These are phyloP conservation scores for Nicotiana paniculata DNA, from an alignment of 257 asterid species.

Conservation along the genomic window DNA sequence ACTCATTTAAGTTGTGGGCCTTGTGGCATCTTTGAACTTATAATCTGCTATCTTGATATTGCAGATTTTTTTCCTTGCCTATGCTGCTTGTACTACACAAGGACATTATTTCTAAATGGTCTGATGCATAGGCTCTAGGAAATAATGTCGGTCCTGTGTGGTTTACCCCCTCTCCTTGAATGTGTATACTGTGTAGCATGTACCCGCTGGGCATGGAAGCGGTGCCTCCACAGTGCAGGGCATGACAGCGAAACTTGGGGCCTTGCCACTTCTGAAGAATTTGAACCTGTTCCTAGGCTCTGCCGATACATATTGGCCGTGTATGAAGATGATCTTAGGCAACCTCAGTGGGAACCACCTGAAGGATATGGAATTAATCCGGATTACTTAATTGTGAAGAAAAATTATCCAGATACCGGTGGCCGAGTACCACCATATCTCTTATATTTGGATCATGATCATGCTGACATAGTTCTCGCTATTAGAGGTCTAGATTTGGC, in stretches of 20 bases:
- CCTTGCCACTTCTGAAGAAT: slow-evolving; percentile 55
- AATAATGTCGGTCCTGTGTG: slow-evolving; percentile 66
- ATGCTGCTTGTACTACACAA: not conserved
- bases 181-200: slow-evolving; percentile 73
- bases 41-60: not conserved
- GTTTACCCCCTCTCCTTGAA: slow-evolving; percentile 62
- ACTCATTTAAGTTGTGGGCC: not conserved
- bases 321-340: slow-evolving; percentile 58
- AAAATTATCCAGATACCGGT: slow-evolving; percentile 38
- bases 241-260: slow-evolving; percentile 76
- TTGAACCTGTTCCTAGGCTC: slow-evolving; percentile 77
- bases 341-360: slow-evolving; percentile 63
- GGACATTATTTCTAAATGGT: not conserved
- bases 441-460: slow-evolving; percentile 67
- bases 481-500: slow-evolving; percentile 86
- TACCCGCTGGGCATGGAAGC: slow-evolving; percentile 78
- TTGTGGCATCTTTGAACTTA: not conserved
- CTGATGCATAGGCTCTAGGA: slow-evolving; percentile 10
- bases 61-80: not conserved
- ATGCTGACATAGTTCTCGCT: slow-evolving; percentile 74
- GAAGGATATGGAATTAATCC: slow-evolving; percentile 63
- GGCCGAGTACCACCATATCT: slow-evolving; percentile 68
- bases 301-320: slow-evolving; percentile 68
- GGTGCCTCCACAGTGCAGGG: slow-evolving; percentile 71
- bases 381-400: slow-evolving; percentile 45